Base-by-base conservation (phyloP, 2,329 filamentous ascomycete genomes). In the Colletotrichum falcatum region DNA sequence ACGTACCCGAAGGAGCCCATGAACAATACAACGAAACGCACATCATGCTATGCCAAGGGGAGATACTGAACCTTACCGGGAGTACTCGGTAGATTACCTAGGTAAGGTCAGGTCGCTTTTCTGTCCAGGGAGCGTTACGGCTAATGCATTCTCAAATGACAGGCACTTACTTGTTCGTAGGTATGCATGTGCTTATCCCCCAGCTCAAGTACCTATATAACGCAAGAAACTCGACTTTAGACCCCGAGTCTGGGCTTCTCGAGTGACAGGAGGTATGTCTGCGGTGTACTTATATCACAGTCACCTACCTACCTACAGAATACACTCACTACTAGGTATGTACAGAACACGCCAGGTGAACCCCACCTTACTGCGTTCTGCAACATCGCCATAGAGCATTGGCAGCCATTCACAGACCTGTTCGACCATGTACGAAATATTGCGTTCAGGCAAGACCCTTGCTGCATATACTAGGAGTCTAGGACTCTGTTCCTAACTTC, bases 81-180 rank as follows among this genome's bases (percentile, higher is more conserved):
- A 55, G 20, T 18, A 44, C 26, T 62, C 26, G 14, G 46, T 44
- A 26, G 28, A 35, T 46, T 28, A 35, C 26, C 44, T 18, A 37
- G 46, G 54, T 18, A 53, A 60, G 30, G 44, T 44, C 44, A 42
- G 48, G 42, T 51, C 26, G 18, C 18, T 61, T 60, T 53, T 42
- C 16, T 23, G 33, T 20, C 64, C 64, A 59, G 64, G 64, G 64
- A 59, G 37, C 23, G 68, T 70, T 71, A 54, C 60, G 69, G 49
- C 69, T 71, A 70, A 71, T 71, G 65, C 69, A 71, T 65, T 70
- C 28, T 18, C 69, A 71, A 70, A 70, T 70, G 64, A 70, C 58
- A 54, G 53, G 53, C 44, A 18, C 49, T 67, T 37, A 28, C n/a
- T n/a, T n/a, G n/a, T n/a, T n/a, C n/a, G n/a, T n/a, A n/a, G n/a